These are phyloP conservation scores for Tolypocladium nubicola DNA, from an alignment of 2,329 filamentous ascomycete species.

Conservation along the genomic window DNA sequence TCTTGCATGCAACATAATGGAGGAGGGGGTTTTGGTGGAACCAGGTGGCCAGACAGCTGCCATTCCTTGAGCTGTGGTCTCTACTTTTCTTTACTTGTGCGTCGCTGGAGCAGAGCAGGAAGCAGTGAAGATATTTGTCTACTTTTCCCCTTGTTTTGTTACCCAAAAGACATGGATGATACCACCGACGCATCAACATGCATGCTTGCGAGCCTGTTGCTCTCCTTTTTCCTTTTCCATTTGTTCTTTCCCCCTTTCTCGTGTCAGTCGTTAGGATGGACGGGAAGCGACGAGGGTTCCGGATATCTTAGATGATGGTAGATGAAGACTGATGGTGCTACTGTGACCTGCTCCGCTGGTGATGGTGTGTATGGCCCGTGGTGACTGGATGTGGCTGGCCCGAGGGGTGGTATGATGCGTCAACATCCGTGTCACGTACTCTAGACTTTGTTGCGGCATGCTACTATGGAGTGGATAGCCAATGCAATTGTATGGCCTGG, in stretches of 20 bases:
- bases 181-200: slow-evolving; percentile 28
- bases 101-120: neutral
- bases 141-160: slow-evolving; percentile 16
- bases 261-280: neutral
- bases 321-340: neutral
- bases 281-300: neutral
- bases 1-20: neutral
- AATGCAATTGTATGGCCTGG: too few species aligned
- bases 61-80: neutral
- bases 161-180: slow-evolving; percentile 28
- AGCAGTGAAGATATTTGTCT: neutral
- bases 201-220: slow-evolving; percentile 17
- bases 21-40: neutral
- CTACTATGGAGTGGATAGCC: too few species aligned
- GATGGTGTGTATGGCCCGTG: neutral
- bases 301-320: neutral
- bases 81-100: slow-evolving; percentile 6
- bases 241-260: neutral
- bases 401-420: neutral
- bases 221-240: neutral
- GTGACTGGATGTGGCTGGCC: neutral
- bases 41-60: neutral
- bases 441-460: too few species aligned
- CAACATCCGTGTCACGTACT: neutral
- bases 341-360: neutral